Conservation (phyloP, 2,329 filamentous ascomycete species). For the Aspergillus cejpii region DNA sequence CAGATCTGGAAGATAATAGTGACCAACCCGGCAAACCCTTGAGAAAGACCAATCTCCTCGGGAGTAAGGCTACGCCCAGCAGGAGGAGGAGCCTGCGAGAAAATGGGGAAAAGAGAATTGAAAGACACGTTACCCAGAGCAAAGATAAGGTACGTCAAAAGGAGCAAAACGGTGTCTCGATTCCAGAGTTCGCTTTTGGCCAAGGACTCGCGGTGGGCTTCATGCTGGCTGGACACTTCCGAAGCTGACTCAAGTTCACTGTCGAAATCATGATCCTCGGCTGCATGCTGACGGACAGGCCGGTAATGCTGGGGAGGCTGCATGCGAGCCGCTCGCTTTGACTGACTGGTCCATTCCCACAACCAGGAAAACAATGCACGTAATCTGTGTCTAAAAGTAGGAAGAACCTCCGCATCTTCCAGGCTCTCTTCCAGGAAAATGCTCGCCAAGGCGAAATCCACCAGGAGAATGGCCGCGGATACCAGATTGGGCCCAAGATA, state of each 20-base stretch:
- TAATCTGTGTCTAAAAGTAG: slow-evolving; percentile 54
- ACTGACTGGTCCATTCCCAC: slow-evolving; percentile 60
- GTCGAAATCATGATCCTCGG: slow-evolving; percentile 33
- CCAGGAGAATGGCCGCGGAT: slow-evolving; percentile 61
- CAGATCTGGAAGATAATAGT: slow-evolving; percentile 89
- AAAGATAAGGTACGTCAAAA: slow-evolving; percentile 84
- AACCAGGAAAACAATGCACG: slow-evolving; percentile 59
- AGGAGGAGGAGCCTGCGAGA: slow-evolving; percentile 67
- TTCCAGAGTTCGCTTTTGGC: slow-evolving; percentile 61
- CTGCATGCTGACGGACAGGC: slow-evolving; percentile 21
- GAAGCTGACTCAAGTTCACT: slow-evolving; percentile 43
- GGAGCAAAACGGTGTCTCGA: slow-evolving; percentile 71
- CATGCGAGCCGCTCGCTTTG: slow-evolving; percentile 54
- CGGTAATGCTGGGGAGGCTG: slow-evolving; percentile 32
- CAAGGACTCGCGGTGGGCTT: slow-evolving; percentile 45
- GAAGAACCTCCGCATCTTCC: slow-evolving; percentile 57
- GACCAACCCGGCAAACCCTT: slow-evolving; percentile 74
- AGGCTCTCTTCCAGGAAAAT: slow-evolving; percentile 83
- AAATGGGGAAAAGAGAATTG: slow-evolving; percentile 92
- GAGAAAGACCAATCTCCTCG: slow-evolving; percentile 72
- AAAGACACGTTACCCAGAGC: slow-evolving; percentile 91
- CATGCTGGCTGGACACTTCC: slow-evolving; percentile 32
- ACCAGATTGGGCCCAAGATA: slow-evolving; percentile 81
- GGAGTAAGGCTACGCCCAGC: slow-evolving; percentile 70
- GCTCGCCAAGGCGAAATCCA: slow-evolving; percentile 67